Base-by-base conservation (phyloP, 306 rosid genomes). In the Glycine tomentella region DNA sequence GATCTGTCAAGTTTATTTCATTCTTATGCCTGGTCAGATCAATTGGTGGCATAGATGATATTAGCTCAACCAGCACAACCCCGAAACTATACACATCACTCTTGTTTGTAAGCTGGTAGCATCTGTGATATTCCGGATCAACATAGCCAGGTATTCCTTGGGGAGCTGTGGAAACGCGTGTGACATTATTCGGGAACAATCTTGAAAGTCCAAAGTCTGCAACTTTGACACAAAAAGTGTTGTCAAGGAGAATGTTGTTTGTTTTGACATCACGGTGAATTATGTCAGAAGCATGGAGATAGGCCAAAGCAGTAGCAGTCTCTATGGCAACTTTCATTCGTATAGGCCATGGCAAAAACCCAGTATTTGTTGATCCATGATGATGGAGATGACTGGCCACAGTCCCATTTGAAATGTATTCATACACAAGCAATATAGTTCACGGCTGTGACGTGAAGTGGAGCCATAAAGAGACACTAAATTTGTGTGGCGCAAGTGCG, bases 81-180 rank as follows among this genome's bases (percentile, higher is more conserved):
- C 98, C 93, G 12, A 93, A 93, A 67, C 93, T 91, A 56, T 91
- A 89, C 42, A 91, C 98, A 72, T 93, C 97, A 52, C 98, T 93
- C 88, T 93, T 93, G 42, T 77, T 74, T 0, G 97, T 89, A 20
- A 93, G 92, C 73, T 88, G 87, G 76, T 88, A 91, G 71, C 89
- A 85, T 31, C 80, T 84, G 74, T 90, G 89, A 78, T 93, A 90
- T 58, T 91, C 94, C 0, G 93, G 98, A 33, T 92, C 93, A 20
- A 91, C 78, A 65, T 91, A 91, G 6, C 95, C 97, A 0, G 91
- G 97, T 0, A 90, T 88, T 36, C 95, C 97, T 67, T 87, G 92
- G 49, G 97, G 97, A 73, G 90, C 84, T 3, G 92, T 91, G 25
- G 95, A 92, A 67, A 92, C 90, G 17, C 89, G 94, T 0, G 88